These are phyloP conservation scores for Agrocybe chaxingu DNA, from an alignment of 768 basidiomycete genomes.

Conservation along the genomic window DNA sequence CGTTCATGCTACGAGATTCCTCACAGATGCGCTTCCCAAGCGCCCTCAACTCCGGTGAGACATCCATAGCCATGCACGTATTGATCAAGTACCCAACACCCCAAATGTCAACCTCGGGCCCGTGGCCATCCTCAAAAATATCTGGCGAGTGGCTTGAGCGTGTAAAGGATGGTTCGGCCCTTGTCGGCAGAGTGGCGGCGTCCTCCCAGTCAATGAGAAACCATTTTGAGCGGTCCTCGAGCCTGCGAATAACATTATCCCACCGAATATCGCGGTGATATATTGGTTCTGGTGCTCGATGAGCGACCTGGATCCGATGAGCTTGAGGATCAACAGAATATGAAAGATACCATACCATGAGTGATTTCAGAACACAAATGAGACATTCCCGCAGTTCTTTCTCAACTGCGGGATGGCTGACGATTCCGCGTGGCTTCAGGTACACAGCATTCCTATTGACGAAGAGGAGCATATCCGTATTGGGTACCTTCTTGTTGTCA, in stretches of 20 bases:
- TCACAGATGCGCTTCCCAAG: background rate
- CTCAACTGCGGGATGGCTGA: constrained; percentile 4
- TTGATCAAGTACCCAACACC: constrained; percentile 21
- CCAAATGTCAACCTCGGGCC: constrained; percentile 29
- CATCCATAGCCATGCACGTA: background rate
- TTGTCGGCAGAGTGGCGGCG: constrained; percentile 18
- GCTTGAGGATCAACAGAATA: background rate
- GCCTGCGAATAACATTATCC: constrained; percentile 19
- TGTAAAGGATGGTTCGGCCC: constrained; percentile 9
- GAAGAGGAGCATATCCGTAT: no score
- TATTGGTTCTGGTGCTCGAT: constrained; percentile 4
- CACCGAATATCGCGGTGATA: constrained; percentile 23
- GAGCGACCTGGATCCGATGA: constrained; percentile 10
- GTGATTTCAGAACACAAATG: constrained; percentile 16
- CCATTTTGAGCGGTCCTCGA: constrained; percentile 20
- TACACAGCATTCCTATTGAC: background rate
- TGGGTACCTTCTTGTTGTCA: no score
- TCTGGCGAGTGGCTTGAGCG: constrained; percentile 16
- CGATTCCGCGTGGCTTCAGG: constrained; percentile 14
- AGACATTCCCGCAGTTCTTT: constrained; percentile 10
- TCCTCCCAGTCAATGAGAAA: constrained; percentile 30
- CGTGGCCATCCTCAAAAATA: constrained; percentile 24
- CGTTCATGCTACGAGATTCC: constrained; percentile 2
- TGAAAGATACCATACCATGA: constrained; percentile 8
- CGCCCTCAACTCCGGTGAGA: constrained; percentile 1